phyloP scores from a whole-genome alignment of 2,329 filamentous ascomycete species.

The Phaeosphaeria sp. region DNA sequence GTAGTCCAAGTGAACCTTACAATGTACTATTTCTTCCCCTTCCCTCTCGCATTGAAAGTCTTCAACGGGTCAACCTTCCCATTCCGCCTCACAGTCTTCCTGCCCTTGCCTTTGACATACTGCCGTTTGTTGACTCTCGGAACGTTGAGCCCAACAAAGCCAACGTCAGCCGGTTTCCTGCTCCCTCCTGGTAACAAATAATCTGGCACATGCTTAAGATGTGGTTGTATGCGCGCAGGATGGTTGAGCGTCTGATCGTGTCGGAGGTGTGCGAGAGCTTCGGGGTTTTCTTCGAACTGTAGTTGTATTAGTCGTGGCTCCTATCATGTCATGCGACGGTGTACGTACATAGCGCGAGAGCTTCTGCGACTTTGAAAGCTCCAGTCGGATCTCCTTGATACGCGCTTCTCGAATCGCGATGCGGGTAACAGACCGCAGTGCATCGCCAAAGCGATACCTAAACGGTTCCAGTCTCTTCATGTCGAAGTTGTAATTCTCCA shows the following conservation, averaged over 20 bases:
- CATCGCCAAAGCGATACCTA: conserved; percentile 86
- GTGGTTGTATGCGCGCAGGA: conserved; percentile 81
- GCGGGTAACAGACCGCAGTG: conserved; percentile 85
- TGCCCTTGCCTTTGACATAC: conserved; percentile 57
- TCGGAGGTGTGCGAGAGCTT: conserved; percentile 82
- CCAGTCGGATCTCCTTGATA: conserved; percentile 83
- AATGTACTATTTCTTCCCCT: conserved; percentile 41
- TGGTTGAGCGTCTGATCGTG: conserved; percentile 85
- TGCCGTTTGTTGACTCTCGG: conserved; percentile 50
- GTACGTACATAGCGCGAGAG: conserved; percentile 53
- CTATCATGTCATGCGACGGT: neutral
- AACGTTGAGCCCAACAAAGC: conserved; percentile 72
- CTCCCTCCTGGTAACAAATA: conserved; percentile 79
- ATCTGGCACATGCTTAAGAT: conserved; percentile 85
- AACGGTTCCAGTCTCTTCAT: conserved; percentile 94
- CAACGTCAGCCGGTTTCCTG: conserved; percentile 73
- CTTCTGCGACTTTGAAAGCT: conserved; percentile 92
- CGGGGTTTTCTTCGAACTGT: conserved; percentile 96
- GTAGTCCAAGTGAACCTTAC: neutral
- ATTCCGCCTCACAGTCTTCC: conserved; percentile 60
- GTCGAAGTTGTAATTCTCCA: conserved; percentile 93
- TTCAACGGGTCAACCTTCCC: conserved; percentile 84
- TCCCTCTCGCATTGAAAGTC: conserved; percentile 71
- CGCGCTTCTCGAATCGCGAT: conserved; percentile 90
- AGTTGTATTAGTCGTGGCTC: conserved; percentile 13